Percentiles rank a stretch among this genome's conserved stretches.
Evolutionary conservation across 2,329 filamentous ascomycete species (phyloP).

Genomic region (Scleromitrula shiraiana): DNA sequence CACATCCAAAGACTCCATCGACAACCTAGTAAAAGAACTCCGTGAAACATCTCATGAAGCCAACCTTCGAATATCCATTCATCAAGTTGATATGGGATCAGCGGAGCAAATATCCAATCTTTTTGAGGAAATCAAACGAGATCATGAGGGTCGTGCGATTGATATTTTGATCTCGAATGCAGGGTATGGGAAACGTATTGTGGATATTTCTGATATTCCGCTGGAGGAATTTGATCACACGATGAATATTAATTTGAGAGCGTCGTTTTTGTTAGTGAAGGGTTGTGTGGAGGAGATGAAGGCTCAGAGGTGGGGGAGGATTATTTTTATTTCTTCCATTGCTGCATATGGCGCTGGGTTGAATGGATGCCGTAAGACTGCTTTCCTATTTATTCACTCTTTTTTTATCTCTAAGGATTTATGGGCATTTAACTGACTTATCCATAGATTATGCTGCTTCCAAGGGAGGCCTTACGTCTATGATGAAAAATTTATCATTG

Average conservation of each 20-base stretch:
- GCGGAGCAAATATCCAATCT: constrained; percentile 45
- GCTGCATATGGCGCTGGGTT: constrained; percentile 21
- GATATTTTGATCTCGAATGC: constrained; percentile 60
- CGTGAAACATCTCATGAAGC: constrained; percentile 29
- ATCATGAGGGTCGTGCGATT: constrained; percentile 42
- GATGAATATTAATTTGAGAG: constrained; percentile 22
- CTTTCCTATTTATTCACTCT: neutral
- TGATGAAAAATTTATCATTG: constrained; percentile 38
- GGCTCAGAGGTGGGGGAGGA: constrained; percentile 32
- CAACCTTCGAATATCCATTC: constrained; percentile 39
- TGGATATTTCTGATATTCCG: constrained; percentile 24
- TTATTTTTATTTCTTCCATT: constrained; percentile 23
- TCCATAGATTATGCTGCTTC: constrained; percentile 25
- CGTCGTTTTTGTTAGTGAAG: constrained; percentile 23
- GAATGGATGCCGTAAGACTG: constrained; percentile 23
- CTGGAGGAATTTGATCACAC: constrained; percentile 25
- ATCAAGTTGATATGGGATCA: constrained; percentile 50
- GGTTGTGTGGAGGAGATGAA: constrained; percentile 28
- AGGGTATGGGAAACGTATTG: constrained; percentile 54
- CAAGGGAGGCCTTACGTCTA: constrained; percentile 38
- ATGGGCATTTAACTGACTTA: neutral
- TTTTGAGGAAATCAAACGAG: constrained; percentile 43
- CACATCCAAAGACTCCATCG: constrained; percentile 36
- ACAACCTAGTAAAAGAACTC: constrained; percentile 32
- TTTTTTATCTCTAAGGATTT: neutral